Evolutionary conservation across 768 basidiomycete genomes (phyloP), one percentile per base, ranked within the genome.

Genomic region (Rhizopogon vulgaris): DNA sequence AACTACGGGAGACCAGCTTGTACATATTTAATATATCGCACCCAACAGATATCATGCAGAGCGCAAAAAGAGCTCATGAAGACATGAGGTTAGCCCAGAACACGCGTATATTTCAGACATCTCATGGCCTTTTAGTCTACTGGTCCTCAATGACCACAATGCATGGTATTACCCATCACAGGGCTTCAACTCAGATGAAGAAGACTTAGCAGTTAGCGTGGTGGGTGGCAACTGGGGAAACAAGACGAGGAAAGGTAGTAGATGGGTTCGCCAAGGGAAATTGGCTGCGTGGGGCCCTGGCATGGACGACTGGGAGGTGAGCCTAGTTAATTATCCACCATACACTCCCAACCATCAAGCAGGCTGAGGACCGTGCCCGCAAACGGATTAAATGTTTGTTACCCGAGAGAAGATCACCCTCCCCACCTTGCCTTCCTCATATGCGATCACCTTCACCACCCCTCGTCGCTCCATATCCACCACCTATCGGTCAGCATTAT

Each of bases 121-220:
- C 34, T 69, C n/a, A 58, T 38, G 17, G 4, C 38, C 37, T 38
- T 38, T 59, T 63, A 63, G 70, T 60, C 56, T 67, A n/a, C 67
- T 79, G 30, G 79, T 83, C 41, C 64, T 84, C 53, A 83, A 82
- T 57, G 90, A 92, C 68, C 79, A 78, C 53, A 86, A 88, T 60
- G 75, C 79, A 18, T 92, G 87, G 86, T 91, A 89, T 63, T 91
- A 89, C 61, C 90, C 90, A 2, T 82, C 85, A n/a, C 81, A 84
- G 60, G 86, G 84, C 25, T 77, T 83, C 61, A 78, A 79, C 52
- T 83, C 83, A 14, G 83, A 85, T 55, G 82, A 83, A 39, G 72
- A 76, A 51, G 83, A 84, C 54, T 70, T 78, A 51, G 57, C 68
- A 48, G 67, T 73, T 50, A 73, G 75, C 30, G 68, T 76, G 38